A percentile compares a stretch with the other conserved stretches of the same genome.
Conservation (phyloP, 768 basidiomycete genomes). For the button mushroom (Agaricus bisporus) region DNA sequence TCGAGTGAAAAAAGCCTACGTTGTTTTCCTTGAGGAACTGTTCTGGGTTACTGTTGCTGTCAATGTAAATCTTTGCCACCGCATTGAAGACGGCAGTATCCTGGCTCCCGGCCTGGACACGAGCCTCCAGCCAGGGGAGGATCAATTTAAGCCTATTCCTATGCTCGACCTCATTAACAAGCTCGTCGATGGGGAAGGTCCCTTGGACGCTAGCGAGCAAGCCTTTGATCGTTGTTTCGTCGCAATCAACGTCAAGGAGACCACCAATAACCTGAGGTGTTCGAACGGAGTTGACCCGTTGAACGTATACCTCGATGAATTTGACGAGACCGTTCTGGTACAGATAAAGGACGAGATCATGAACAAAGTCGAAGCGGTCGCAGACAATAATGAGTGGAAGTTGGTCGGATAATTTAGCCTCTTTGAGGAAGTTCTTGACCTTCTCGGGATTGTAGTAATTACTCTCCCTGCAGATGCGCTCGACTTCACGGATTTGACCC, state of each 20-base stretch:
- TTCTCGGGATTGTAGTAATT: constrained; percentile 99
- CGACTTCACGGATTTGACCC: constrained; percentile 97
- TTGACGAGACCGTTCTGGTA: constrained; percentile 96
- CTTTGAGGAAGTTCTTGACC: constrained; percentile 99
- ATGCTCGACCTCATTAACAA: constrained; percentile 95
- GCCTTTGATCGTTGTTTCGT: constrained; percentile 91
- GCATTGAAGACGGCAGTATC: constrained; percentile 95
- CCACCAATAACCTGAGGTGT: constrained; percentile 98
- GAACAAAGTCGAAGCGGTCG: constrained; percentile 99
- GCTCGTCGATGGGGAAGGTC: constrained; percentile 95
- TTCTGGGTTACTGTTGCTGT: constrained; percentile 98
- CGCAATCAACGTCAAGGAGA: constrained; percentile 95
- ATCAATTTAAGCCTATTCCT: constrained; percentile 95
- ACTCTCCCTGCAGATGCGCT: constrained; percentile 96
- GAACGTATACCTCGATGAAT: constrained; percentile 99
- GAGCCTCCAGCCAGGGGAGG: constrained; percentile 93
- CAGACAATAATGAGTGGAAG: constrained; percentile 99
- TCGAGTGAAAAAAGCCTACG: constrained; percentile 36
- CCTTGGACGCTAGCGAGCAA: constrained; percentile 93
- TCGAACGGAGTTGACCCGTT: constrained; percentile 93
- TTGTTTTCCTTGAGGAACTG: constrained; percentile 98
- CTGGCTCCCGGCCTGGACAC: constrained; percentile 90
- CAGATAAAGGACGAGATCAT: constrained; percentile 96
- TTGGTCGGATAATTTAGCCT: constrained; percentile 94
- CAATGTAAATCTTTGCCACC: constrained; percentile 96